Conservation (phyloP, 176 grass and related monocot genomes). For the Alopecurus myosuroides region DNA sequence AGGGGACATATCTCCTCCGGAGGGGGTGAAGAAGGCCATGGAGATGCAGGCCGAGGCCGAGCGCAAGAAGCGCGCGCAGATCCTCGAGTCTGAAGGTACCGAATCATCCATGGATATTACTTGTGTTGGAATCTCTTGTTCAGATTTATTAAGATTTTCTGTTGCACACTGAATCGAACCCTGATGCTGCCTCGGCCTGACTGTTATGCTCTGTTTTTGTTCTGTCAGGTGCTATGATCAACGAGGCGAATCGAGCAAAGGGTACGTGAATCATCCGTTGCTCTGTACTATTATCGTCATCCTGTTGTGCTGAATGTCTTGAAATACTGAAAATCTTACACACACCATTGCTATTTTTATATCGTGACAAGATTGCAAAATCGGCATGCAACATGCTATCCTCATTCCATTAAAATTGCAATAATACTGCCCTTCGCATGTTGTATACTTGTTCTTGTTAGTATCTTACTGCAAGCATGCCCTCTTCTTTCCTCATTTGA, state of each 20-base stretch:
- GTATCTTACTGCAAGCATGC: too few species aligned
- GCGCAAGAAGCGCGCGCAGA: conserved; percentile 87
- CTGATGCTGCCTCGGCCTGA: not conserved
- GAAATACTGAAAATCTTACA: too few species aligned
- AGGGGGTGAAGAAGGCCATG: conserved; percentile 89
- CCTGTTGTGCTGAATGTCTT: not conserved
- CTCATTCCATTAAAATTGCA: too few species aligned
- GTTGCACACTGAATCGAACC: not conserved
- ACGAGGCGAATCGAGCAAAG: conserved; percentile 84
- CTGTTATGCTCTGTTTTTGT: not conserved
- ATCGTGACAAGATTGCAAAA: too few species aligned
- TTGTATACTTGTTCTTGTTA: too few species aligned
- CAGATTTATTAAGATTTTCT: not conserved
- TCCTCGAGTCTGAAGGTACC: conserved; percentile 90
- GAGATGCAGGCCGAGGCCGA: conserved; percentile 99
- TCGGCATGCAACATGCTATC: too few species aligned
- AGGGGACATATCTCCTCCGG: conserved; percentile 95
- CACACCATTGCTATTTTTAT: too few species aligned
- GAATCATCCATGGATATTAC: not conserved
- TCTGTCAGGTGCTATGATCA: conserved; percentile 66
- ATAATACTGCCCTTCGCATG: too few species aligned
- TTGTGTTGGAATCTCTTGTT: not conserved
- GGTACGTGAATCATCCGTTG: conserved; percentile 38
- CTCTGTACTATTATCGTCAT: not conserved
- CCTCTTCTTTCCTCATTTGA: too few species aligned